Percentiles rank a stretch among this genome's conserved stretches.
Evolutionary conservation across 2,329 filamentous ascomycete species (phyloP).

Genomic region (Beauveria scarabaeidicola): DNA sequence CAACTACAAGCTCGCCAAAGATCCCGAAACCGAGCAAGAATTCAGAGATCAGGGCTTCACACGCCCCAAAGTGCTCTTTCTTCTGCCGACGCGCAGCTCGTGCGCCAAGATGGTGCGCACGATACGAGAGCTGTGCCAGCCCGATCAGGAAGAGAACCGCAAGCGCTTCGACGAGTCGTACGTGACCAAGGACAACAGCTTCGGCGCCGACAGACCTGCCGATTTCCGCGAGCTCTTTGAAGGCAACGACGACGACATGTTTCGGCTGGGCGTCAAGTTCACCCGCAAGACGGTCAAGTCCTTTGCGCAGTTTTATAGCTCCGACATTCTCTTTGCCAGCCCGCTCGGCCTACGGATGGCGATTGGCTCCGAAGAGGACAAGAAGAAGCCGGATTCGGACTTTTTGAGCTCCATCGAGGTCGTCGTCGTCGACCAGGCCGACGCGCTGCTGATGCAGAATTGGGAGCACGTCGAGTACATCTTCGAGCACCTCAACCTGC

Average conservation of each 20-base stretch:
- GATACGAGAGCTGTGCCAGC: slow-evolving; percentile 66
- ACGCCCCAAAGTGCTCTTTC: slow-evolving; percentile 81
- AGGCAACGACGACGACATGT: slow-evolving; percentile 96
- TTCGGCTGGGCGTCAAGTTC: slow-evolving; percentile 91
- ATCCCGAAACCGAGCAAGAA: slow-evolving; percentile 58
- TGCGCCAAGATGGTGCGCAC: slow-evolving; percentile 71
- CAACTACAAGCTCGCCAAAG: slow-evolving; percentile 67
- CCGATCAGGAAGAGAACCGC: slow-evolving; percentile 90
- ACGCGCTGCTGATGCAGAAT: slow-evolving; percentile 94
- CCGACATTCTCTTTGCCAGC: slow-evolving; percentile 87
- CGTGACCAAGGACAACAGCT: slow-evolving; percentile 53
- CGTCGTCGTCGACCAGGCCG: slow-evolving; percentile 81
- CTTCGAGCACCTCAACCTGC: slow-evolving; percentile 82
- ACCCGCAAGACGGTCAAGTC: slow-evolving; percentile 93
- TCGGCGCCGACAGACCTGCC: slow-evolving; percentile 65
- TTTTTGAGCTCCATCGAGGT: slow-evolving; percentile 92
- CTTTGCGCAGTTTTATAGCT: slow-evolving; percentile 92
- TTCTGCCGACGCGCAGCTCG: slow-evolving; percentile 81
- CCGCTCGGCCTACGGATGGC: slow-evolving; percentile 84
- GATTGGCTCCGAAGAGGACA: slow-evolving; percentile 67
- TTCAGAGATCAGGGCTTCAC: slow-evolving; percentile 92
- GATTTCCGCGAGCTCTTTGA: slow-evolving; percentile 87
- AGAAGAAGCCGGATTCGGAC: slow-evolving; percentile 64
- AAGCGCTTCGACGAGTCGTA: slow-evolving; percentile 87
- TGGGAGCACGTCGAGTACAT: slow-evolving; percentile 95